These are phyloP conservation scores for Tolypocladium cylindrosporum DNA, from an alignment of 2,329 filamentous ascomycete genomes.

Conservation along the genomic window DNA sequence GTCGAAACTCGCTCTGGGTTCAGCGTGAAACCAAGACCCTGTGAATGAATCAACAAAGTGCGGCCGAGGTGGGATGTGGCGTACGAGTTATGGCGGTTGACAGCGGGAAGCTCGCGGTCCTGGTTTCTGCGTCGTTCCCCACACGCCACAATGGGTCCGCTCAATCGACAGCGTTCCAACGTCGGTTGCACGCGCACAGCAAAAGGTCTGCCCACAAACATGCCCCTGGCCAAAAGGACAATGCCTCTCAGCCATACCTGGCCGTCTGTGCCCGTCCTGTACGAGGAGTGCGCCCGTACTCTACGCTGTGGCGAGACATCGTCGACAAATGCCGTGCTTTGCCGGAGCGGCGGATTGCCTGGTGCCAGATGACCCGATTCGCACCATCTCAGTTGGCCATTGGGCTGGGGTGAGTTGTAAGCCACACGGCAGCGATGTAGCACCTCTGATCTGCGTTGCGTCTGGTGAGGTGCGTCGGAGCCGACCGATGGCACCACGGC, in stretches of 20 bases:
- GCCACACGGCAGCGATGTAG: not conserved
- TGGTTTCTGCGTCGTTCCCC: not conserved
- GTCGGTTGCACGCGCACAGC: not conserved
- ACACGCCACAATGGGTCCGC: not conserved
- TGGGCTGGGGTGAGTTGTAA: not conserved
- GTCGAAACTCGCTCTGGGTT: not conserved
- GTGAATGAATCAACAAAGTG: not conserved
- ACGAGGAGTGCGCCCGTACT: not conserved
- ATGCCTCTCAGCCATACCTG: not conserved
- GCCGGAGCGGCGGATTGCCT: not conserved
- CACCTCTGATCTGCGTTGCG: not conserved
- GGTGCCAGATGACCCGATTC: not conserved
- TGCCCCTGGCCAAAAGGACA: not conserved
- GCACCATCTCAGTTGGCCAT: not conserved
- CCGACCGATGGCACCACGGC: not conserved
- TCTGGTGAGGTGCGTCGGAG: not conserved
- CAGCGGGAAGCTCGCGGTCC: not conserved
- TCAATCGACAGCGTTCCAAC: not conserved
- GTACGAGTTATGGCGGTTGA: not conserved
- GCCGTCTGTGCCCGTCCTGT: not conserved
- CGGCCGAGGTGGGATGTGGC: not conserved
- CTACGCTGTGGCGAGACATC: not conserved
- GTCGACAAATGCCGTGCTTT: not conserved
- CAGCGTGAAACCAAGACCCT: not conserved
- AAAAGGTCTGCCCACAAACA: too few species aligned